Conservation (phyloP, 2,329 filamentous ascomycete genomes). For the Calycina herbarum region DNA sequence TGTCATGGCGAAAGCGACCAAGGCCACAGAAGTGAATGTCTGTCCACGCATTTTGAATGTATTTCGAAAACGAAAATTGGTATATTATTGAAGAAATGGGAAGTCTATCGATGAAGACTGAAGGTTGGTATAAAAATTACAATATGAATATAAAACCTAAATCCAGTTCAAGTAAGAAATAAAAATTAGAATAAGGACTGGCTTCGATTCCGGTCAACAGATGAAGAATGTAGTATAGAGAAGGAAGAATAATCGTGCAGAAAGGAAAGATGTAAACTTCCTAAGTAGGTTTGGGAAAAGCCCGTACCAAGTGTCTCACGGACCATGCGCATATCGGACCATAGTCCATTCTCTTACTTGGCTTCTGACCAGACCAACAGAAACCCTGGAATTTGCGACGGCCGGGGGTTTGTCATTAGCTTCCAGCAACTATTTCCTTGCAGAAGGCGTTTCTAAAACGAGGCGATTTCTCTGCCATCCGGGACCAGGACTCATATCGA, state of each 20-base stretch:
- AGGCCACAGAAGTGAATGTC: slow-evolving; percentile 24
- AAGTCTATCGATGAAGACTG: slow-evolving; percentile 3
- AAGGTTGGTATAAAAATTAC: not conserved
- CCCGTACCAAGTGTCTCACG: not conserved
- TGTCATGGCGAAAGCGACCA: slow-evolving; percentile 24
- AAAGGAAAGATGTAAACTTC: not conserved
- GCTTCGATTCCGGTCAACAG: slow-evolving; percentile 3
- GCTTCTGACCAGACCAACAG: not conserved
- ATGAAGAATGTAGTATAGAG: not conserved
- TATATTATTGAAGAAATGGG: slow-evolving; percentile 5
- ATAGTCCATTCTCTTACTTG: not conserved
- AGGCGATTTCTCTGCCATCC: not conserved
- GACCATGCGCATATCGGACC: slow-evolving; percentile 1
- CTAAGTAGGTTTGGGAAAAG: not conserved
- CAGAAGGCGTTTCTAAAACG: not conserved
- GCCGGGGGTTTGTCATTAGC: not conserved
- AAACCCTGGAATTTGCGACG: not conserved
- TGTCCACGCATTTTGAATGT: slow-evolving; percentile 24
- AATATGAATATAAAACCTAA: not conserved
- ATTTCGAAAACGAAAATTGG: not conserved
- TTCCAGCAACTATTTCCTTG: not conserved
- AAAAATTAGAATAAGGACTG: not conserved
- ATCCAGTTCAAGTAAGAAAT: not conserved
- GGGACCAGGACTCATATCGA: not conserved
- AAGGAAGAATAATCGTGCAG: not conserved